Evolutionary conservation across 805 yeast species (phyloP).

Genomic region (Wickerhamiella alocasiicola): DNA sequence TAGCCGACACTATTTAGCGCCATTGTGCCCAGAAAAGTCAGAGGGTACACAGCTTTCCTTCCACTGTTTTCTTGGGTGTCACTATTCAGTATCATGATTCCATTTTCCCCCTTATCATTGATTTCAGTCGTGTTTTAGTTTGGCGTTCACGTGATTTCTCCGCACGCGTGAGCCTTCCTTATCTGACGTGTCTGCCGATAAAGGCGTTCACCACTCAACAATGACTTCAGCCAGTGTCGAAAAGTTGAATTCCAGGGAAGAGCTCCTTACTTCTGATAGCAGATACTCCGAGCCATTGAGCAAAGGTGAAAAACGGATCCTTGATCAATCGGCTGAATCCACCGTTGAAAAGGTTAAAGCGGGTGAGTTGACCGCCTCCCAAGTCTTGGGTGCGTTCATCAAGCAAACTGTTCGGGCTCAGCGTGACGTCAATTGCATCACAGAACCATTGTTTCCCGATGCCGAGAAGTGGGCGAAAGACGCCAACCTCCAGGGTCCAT

Average conservation of each 20-base stretch:
- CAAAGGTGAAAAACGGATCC: constrained; percentile 27
- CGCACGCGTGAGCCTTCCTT: too few relatives aligned
- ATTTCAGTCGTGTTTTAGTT: too few relatives aligned
- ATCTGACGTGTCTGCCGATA: too few relatives aligned
- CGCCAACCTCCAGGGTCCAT: constrained; percentile 43
- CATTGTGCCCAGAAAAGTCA: too few relatives aligned
- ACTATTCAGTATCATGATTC: too few relatives aligned
- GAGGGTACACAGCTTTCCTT: too few relatives aligned
- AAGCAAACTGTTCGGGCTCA: constrained; percentile 55
- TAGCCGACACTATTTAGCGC: too few relatives aligned
- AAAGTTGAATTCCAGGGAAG: constrained; percentile 28
- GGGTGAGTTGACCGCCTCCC: constrained; percentile 38
- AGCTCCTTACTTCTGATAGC: constrained; percentile 27
- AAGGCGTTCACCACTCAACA: too few relatives aligned
- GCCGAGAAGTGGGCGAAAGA: constrained; percentile 51
- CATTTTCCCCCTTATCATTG: too few relatives aligned
- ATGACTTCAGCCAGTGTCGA: too few relatives aligned
- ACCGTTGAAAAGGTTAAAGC: constrained; percentile 35
- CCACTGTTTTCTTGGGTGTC: too few relatives aligned
- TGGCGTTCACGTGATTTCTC: too few relatives aligned
- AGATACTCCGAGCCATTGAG: constrained; percentile 32
- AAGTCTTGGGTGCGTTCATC: constrained; percentile 49
- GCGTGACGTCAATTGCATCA: constrained; percentile 40
- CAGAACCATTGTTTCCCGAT: constrained; percentile 52
- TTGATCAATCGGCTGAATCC: constrained; percentile 32